These are phyloP conservation scores for Leccinum imitatum DNA, from an alignment of 768 basidiomycete species.

Conservation along the genomic window DNA sequence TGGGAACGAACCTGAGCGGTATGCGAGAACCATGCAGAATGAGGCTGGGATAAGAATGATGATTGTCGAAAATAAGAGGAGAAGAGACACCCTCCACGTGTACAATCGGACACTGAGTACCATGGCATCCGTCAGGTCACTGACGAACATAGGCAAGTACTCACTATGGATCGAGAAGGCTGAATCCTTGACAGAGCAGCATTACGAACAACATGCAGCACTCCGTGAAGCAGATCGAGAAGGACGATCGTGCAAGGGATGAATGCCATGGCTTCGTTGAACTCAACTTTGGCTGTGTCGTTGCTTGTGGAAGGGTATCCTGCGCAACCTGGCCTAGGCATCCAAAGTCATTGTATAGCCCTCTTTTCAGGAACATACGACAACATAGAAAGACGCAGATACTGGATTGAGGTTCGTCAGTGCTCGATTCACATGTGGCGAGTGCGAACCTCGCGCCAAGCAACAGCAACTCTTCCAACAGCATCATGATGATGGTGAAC, in stretches of 20 bases:
- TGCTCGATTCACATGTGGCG: not conserved
- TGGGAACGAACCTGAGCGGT: constrained; percentile 32
- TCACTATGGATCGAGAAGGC: constrained; percentile 53
- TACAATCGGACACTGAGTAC: constrained; percentile 53
- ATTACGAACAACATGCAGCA: constrained; percentile 70
- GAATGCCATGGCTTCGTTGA: constrained; percentile 47
- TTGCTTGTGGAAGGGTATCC: constrained; percentile 25
- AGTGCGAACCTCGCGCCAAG: constrained; percentile 22
- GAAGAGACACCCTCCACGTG: constrained; percentile 69
- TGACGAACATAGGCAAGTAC: constrained; percentile 25
- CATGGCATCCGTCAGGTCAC: not conserved
- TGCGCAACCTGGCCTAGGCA: constrained; percentile 39
- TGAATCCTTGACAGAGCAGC: constrained; percentile 67
- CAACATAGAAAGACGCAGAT: constrained; percentile 54
- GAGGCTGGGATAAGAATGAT: constrained; percentile 68
- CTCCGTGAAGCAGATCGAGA: constrained; percentile 74
- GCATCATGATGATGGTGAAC: constrained; percentile 8
- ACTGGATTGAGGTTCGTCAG: constrained; percentile 33
- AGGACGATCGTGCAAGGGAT: constrained; percentile 53
- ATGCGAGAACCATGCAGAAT: constrained; percentile 55
- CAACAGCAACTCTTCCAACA: constrained; percentile 12
- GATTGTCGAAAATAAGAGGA: constrained; percentile 56
- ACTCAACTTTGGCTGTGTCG: constrained; percentile 19
- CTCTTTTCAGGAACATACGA: constrained; percentile 55
- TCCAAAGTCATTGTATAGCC: constrained; percentile 60